Evolutionary conservation across 2,329 filamentous ascomycete genomes (phyloP), one percentile per base, ranked within the genome.

Genomic region (Trichoderma sp.): DNA sequence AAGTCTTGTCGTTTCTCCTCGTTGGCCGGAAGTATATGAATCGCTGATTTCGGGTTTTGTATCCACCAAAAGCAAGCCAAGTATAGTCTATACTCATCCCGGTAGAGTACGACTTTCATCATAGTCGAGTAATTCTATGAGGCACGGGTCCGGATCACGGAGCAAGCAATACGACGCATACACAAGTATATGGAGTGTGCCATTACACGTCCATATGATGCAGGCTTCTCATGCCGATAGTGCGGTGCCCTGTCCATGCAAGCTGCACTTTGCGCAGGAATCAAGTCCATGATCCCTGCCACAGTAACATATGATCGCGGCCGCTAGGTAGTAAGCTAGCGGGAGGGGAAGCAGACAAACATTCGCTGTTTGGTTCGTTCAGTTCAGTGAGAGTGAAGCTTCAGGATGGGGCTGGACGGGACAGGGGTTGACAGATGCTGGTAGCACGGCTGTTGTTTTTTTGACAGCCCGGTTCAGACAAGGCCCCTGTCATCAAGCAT

Each of bases 11-110:
- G 40, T 24, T 47, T 47, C 27, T 33, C 13, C n/a, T 16, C 19
- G 47, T 24, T n/a, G 29, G 62, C 47, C 4, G 21, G n/a, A 49
- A 49, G 47, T 49, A n/a, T 47, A 47, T 40, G 19, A 37, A 3
- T 65, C 52, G 62, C 62, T 65, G 24, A 56, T 65, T 37, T 65
- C 62, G 35, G 62, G 13, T 29, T 65, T 56, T 27, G 62, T 31
- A 31, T 65, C 14, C 33, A 35, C 60, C 53, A 37, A 57, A 33
- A 37, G 33, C 27, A 65, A 14, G 24, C 21, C 56, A 47, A n/a
- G 5, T n/a, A n/a, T 37, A 53, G 14, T 56, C 24, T 11, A 19
- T 65, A 27, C 35, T n/a, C 16, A 57, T 27, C 52, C 52, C 29
- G 33, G 24, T 5, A 55, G 35, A 63, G 37, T 6, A 64, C 33